Evolutionary conservation across 2,329 filamentous ascomycete species (phyloP).

Genomic region (Monosporascus sp.): DNA sequence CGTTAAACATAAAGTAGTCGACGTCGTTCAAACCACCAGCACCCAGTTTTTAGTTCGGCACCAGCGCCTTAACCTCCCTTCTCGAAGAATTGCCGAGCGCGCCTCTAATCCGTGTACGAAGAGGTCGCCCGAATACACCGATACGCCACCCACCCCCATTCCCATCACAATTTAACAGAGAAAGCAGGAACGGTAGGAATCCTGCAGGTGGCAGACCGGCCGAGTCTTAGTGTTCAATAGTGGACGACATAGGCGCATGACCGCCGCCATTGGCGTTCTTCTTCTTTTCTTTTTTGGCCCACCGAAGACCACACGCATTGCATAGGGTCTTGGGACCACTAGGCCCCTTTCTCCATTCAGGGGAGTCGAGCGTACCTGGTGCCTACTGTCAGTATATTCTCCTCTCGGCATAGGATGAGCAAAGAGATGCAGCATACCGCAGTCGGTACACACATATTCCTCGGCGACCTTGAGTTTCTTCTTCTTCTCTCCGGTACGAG

Average conservation of each 20-base stretch:
- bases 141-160: slow-evolving; percentile 11
- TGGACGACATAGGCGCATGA: slow-evolving; percentile 2
- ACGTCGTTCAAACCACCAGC: too few relatives aligned
- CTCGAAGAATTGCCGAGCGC: slow-evolving; percentile 5
- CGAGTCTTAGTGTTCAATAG: slow-evolving; percentile 6
- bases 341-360: slow-evolving; percentile 93
- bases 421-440: slow-evolving; percentile 52
- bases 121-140: slow-evolving; percentile 7
- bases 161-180: slow-evolving; percentile 7
- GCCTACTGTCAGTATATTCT: slow-evolving; percentile 6
- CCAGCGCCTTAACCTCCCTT: neutral
- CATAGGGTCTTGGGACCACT: slow-evolving; percentile 91
- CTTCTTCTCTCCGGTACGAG: slow-evolving; percentile 70
- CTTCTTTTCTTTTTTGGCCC: slow-evolving; percentile 82
- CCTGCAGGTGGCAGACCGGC: neutral
- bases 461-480: slow-evolving; percentile 78
- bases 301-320: slow-evolving; percentile 81
- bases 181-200: neutral
- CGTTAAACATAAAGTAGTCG: too few relatives aligned
- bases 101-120: neutral
- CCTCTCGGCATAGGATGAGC: neutral
- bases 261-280: slow-evolving; percentile 21
- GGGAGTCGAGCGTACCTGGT: slow-evolving; percentile 75
- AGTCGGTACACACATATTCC: slow-evolving; percentile 94
- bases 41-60: too few relatives aligned